Percentiles rank a stretch among this genome's conserved stretches.
These are phyloP conservation scores for Pichia eremophila DNA, from an alignment of 805 yeast species.

Conservation along the genomic window DNA sequence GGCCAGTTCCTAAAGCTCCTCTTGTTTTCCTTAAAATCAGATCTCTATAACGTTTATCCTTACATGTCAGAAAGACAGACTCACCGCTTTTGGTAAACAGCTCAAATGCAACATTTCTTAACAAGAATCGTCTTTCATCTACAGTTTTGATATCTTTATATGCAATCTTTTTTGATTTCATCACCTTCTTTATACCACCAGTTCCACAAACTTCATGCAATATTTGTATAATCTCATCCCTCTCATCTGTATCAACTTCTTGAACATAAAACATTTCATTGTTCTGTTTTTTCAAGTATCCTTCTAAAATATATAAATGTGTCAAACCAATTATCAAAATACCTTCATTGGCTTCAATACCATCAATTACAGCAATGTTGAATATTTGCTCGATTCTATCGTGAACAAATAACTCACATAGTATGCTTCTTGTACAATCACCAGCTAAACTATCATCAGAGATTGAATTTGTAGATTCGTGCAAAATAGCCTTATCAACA, in stretches of 20 bases:
- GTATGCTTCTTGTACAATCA: constrained; percentile 66
- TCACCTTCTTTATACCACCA: not conserved
- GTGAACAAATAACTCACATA: constrained; percentile 57
- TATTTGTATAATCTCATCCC: constrained; percentile 63
- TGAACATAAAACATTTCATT: constrained; percentile 53
- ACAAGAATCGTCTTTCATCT: constrained; percentile 56
- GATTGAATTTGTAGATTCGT: not conserved
- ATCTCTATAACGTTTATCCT: constrained; percentile 46
- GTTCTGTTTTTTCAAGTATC: constrained; percentile 47
- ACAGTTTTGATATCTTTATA: constrained; percentile 3
- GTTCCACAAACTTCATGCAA: constrained; percentile 29
- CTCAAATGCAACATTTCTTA: constrained; percentile 77
- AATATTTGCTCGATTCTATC: constrained; percentile 65
- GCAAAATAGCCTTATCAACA: not conserved
- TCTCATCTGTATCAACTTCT: constrained; percentile 50
- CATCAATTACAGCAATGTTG: constrained; percentile 69
- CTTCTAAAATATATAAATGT: constrained; percentile 59
- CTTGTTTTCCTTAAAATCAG: constrained; percentile 40
- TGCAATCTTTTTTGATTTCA: not conserved
- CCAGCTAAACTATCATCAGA: constrained; percentile 25
- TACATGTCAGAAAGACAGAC: constrained; percentile 59
- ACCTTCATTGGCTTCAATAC: constrained; percentile 70
- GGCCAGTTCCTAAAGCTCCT: constrained; percentile 30
- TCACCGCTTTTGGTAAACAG: constrained; percentile 66
- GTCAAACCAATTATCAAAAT: constrained; percentile 58